These are phyloP conservation scores for Candida sp. DNA, from an alignment of 1,139 yeast species.

Conservation along the genomic window DNA sequence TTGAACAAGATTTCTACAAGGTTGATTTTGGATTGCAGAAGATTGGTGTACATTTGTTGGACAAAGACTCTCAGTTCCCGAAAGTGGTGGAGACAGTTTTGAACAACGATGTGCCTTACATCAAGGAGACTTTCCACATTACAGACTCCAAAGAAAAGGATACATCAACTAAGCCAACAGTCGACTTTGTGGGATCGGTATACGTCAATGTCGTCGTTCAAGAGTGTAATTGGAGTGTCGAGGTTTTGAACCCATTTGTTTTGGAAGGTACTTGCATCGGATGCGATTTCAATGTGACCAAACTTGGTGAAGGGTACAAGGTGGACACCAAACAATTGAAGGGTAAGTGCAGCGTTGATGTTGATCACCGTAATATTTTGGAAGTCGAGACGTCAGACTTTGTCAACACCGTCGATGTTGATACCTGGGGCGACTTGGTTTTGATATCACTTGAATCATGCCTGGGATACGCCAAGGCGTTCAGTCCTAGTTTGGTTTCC, in stretches of 20 bases:
- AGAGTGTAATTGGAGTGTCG: constrained; percentile 25
- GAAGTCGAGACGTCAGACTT: constrained; percentile 38
- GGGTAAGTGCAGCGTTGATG: constrained; percentile 8
- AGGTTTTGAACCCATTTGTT: constrained; percentile 20
- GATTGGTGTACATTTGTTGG: constrained; percentile 8
- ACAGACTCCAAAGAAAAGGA: neutral
- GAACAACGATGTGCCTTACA: constrained; percentile 22
- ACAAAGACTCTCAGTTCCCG: constrained; percentile 12
- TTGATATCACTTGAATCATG: constrained; percentile 24
- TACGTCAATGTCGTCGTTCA: constrained; percentile 22
- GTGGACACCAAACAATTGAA: constrained; percentile 6
- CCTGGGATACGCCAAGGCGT: constrained; percentile 39
- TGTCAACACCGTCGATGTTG: constrained; percentile 22
- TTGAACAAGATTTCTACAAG: constrained; percentile 8
- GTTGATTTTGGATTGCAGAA: constrained; percentile 11
- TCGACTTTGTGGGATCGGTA: constrained; percentile 10
- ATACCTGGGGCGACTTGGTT: constrained; percentile 16
- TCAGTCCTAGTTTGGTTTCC: constrained; percentile 30
- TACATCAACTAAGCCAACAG: neutral
- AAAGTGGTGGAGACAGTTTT: constrained; percentile 14
- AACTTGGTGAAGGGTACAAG: neutral
- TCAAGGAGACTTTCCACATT: constrained; percentile 10
- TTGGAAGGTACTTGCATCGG: constrained; percentile 11
- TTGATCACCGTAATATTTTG: constrained; percentile 16
- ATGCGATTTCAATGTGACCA: constrained; percentile 2